These are phyloP conservation scores for Chlorella vulgaris DNA, from an alignment of 139 green algal genomes.

Conservation along the genomic window DNA sequence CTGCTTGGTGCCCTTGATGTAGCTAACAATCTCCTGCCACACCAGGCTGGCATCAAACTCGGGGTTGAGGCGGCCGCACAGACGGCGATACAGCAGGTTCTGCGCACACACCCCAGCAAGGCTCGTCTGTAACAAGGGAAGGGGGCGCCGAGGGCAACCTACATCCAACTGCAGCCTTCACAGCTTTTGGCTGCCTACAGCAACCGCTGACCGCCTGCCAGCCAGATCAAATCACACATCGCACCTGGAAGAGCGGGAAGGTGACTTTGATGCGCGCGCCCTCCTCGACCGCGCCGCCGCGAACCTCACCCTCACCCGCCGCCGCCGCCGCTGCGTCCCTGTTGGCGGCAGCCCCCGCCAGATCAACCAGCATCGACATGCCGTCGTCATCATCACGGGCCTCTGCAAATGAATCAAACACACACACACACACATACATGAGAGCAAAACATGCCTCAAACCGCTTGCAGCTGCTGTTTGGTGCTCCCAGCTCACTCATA, in stretches of 20 bases:
- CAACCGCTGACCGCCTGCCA: not conserved
- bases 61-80: not conserved
- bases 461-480: too few species aligned
- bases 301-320: too few species aligned
- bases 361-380: conserved; percentile 20
- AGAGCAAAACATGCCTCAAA: not conserved
- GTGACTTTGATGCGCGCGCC: conserved; percentile 22
- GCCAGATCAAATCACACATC: too few species aligned
- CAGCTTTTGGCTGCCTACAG: too few species aligned
- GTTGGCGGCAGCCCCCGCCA: not conserved
- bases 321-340: not conserved
- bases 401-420: conserved; percentile 9
- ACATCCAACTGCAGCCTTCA: too few species aligned
- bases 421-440: not conserved
- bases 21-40: conserved; percentile 61
- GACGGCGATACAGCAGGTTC: conserved; percentile 9
- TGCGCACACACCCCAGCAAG: too few species aligned
- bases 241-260: conserved; percentile 10
- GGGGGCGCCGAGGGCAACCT: too few species aligned
- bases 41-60: conserved; percentile 20
- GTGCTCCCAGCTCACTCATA: too few species aligned
- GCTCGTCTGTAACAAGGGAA: too few species aligned
- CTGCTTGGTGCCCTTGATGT: conserved; percentile 77
- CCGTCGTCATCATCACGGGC: conserved; percentile 23
- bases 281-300: not conserved